Evolutionary conservation across 2,329 filamentous ascomycete species (phyloP), one percentile per base, ranked within the genome.

Genomic region (Botrytis aclada): DNA sequence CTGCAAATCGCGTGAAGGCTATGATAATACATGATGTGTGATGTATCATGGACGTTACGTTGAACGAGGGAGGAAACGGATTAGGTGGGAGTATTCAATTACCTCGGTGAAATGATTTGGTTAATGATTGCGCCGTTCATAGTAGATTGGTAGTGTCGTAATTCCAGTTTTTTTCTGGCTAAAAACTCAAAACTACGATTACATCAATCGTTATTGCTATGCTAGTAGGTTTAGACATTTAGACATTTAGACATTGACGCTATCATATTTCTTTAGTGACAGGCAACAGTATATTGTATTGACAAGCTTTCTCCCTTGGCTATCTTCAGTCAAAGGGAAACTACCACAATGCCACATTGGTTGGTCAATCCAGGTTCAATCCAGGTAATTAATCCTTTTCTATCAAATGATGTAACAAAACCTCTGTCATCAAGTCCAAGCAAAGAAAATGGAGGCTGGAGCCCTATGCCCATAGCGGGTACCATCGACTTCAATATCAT

Each of bases 391-490:
- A 62, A 18, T n/a, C 41, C 9, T 63, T 39, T 63, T 51, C 22
- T 43, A 63, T 29, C 56, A 32, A 65, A 65, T 54, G 69, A 65
- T 54, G 69, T 32, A 41, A 41, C 32, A 34, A 71, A 66, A 58
- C 39, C 64, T 41, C 65, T 54, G 34, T 25, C 65, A 67, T 41
- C 47, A 32, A 41, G 47, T 67, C 18, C 65, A 56, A 56, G 65
- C 47, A 66, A 54, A 66, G 64, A 37, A 66, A 65, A 67, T 66
- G 47, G 51, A 72, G 70, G 70, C 70, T 72, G 62, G 70, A 67
- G 70, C 70, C 61, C 51, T 61, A 69, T 69, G 63, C 58, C 51
- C 61, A 66, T 60, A 67, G 70, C 51, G 62, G 62, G 62, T 58
- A 72, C 61, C 32, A 32, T 20, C 64, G 39, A 54, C 45, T 39